phyloP scores from a whole-genome alignment of 2,329 filamentous ascomycete genomes.

The Waltergamsia citrina region DNA sequence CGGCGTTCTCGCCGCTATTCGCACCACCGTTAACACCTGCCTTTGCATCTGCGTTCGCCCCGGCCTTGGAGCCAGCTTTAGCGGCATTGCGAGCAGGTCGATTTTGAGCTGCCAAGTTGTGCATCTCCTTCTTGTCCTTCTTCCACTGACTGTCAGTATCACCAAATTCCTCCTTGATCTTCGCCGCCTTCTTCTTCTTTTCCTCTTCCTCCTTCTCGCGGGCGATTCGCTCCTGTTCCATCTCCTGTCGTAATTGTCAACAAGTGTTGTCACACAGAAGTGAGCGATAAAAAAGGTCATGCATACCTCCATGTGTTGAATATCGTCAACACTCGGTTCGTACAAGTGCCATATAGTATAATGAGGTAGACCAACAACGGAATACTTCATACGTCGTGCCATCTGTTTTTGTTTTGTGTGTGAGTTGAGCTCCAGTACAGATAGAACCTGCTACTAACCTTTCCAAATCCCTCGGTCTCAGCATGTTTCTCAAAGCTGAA shows the following conservation, averaged over 20 bases:
- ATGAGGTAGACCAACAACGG: slow-evolving; percentile 89
- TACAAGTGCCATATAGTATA: slow-evolving; percentile 99
- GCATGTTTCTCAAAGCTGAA: slow-evolving; percentile 99
- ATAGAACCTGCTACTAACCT: too few relatives aligned
- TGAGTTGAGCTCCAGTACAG: background rate
- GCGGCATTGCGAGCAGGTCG: background rate
- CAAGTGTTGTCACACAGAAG: background rate
- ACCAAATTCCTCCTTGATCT: slow-evolving; percentile 72
- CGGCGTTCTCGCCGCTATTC: too few relatives aligned
- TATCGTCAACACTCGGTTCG: slow-evolving; percentile 96
- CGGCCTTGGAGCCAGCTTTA: slow-evolving; percentile 2
- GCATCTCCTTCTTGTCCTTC: slow-evolving; percentile 73
- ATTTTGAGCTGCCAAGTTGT: background rate
- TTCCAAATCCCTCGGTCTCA: slow-evolving; percentile 96
- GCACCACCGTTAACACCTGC: background rate
- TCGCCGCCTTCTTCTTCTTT: slow-evolving; percentile 70
- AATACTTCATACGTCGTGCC: slow-evolving; percentile 93
- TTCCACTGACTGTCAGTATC: slow-evolving; percentile 77
- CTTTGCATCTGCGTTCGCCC: background rate
- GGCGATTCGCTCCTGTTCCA: slow-evolving; percentile 78
- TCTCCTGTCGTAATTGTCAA: slow-evolving; percentile 49
- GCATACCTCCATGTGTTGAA: slow-evolving; percentile 83
- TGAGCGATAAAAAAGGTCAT: too few relatives aligned
- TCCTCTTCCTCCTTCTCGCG: slow-evolving; percentile 61
- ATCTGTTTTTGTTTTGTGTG: slow-evolving; percentile 49